These are phyloP conservation scores for Pisolithus thermaeus DNA, from an alignment of 1,284 basidiomycete species.

Conservation along the genomic window DNA sequence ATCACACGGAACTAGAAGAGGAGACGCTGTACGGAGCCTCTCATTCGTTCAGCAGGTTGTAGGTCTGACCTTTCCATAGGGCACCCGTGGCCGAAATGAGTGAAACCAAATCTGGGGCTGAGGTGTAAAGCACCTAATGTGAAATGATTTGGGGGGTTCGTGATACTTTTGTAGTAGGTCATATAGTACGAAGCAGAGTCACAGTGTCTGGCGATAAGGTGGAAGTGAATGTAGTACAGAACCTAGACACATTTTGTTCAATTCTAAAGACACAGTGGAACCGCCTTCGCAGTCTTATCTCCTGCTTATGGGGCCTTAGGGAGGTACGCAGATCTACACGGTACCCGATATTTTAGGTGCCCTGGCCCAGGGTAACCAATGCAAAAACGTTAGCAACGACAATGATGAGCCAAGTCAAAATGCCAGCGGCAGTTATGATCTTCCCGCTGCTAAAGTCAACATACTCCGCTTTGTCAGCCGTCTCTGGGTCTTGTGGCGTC, in stretches of 20 bases:
- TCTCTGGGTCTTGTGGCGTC: slow-evolving; percentile 1
- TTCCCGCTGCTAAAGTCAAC: slow-evolving; percentile 62
- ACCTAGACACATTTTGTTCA: background rate
- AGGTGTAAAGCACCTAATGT: background rate
- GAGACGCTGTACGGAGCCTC: slow-evolving; percentile 15
- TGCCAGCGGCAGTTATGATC: slow-evolving; percentile 49
- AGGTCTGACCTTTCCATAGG: background rate
- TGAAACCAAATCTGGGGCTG: background rate
- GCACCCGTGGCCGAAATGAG: background rate
- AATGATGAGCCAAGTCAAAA: slow-evolving; percentile 58
- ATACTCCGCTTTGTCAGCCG: slow-evolving; percentile 20
- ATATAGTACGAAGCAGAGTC: background rate
- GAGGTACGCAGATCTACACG: no score
- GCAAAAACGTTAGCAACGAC: slow-evolving; percentile 67
- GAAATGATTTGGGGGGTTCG: no score
- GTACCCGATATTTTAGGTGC: background rate
- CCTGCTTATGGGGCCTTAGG: no score
- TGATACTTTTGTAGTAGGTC: no score
- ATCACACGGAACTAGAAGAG: slow-evolving; percentile 26
- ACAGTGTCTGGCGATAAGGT: background rate
- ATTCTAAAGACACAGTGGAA: background rate
- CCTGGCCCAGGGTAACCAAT: slow-evolving; percentile 38
- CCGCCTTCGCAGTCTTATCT: background rate
- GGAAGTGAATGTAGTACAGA: background rate
- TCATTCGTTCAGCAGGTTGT: background rate